Evolutionary conservation across 2,329 filamentous ascomycete genomes (phyloP).

Genomic region (Scolecobasidium constrictum): DNA sequence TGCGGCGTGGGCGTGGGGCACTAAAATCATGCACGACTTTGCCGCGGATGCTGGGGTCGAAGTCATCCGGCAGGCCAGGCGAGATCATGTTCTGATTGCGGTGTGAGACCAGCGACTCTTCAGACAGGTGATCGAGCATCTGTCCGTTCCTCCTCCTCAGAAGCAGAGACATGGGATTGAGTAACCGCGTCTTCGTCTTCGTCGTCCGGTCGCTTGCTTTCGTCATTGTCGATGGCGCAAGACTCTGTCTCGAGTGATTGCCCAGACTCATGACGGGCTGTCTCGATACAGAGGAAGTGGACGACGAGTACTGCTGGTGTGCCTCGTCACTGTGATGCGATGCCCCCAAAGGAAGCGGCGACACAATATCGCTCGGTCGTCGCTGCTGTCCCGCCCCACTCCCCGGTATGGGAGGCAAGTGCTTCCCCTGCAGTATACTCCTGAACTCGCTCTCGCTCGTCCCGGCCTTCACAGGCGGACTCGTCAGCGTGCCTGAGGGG

Average conservation of each 20-base stretch:
- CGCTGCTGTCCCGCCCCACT: background rate
- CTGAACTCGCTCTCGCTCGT: background rate
- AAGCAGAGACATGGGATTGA: slow-evolving; percentile 51
- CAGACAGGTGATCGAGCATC: slow-evolving; percentile 31
- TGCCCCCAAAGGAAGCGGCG: background rate
- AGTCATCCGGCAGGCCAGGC: slow-evolving; percentile 47
- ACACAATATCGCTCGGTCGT: background rate
- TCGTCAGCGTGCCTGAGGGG: background rate
- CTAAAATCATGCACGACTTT: slow-evolving; percentile 56
- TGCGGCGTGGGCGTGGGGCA: slow-evolving; percentile 41
- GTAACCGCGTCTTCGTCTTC: slow-evolving; percentile 43
- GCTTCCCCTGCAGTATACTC: background rate
- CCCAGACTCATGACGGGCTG: background rate
- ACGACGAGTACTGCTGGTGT: background rate
- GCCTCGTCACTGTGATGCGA: slow-evolving; percentile 1
- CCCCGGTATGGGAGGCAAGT: background rate
- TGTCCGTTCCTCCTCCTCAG: slow-evolving; percentile 46
- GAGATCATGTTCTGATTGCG: slow-evolving; percentile 31
- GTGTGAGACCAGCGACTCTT: slow-evolving; percentile 40
- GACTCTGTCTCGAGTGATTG: slow-evolving; percentile 1
- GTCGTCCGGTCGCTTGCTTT: background rate
- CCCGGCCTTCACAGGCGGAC: background rate
- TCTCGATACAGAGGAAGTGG: too few relatives aligned
- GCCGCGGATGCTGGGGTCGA: slow-evolving; percentile 52
- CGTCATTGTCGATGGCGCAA: background rate